A percentile compares a stretch with the other conserved stretches of the same genome.
phyloP scores from a whole-genome alignment of 768 basidiomycete genomes.

The Sporobolomyces phaffii region DNA sequence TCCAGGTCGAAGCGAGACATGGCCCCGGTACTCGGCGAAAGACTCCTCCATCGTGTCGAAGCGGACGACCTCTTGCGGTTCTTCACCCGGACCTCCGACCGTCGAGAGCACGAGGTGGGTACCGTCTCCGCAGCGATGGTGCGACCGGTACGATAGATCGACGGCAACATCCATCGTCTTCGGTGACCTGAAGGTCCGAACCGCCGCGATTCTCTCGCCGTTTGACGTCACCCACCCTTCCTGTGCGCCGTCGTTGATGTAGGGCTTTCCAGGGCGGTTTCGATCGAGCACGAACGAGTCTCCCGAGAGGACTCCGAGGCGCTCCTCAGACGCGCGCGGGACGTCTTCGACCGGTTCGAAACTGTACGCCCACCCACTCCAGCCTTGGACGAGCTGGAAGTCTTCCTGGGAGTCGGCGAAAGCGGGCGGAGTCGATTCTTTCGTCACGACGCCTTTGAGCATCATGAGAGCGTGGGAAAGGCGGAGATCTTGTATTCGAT shows the following conservation, averaged over 20 bases:
- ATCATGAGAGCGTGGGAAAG: slow-evolving; percentile 32
- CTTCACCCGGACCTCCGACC: slow-evolving; percentile 10
- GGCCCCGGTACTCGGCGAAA: slow-evolving; percentile 15
- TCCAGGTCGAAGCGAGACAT: slow-evolving; percentile 11
- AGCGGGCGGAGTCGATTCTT: neutral
- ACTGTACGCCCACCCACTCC: slow-evolving; percentile 35
- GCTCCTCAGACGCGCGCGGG: neutral
- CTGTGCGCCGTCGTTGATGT: slow-evolving; percentile 23
- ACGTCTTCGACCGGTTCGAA: slow-evolving; percentile 13
- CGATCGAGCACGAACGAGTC: slow-evolving; percentile 19
- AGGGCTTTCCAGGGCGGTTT: slow-evolving; percentile 13
- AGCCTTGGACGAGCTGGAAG: slow-evolving; percentile 35
- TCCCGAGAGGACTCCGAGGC: neutral
- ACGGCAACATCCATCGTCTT: slow-evolving; percentile 25
- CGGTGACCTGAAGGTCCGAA: slow-evolving; percentile 29
- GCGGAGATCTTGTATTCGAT: slow-evolving; percentile 24
- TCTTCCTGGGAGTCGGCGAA: slow-evolving; percentile 31
- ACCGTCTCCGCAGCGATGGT: slow-evolving; percentile 35
- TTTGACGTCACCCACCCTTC: slow-evolving; percentile 4
- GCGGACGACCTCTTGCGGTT: slow-evolving; percentile 9
- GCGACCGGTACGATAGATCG: slow-evolving; percentile 23
- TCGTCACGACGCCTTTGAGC: slow-evolving; percentile 26
- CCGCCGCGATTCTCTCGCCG: slow-evolving; percentile 14
- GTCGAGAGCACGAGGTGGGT: slow-evolving; percentile 16
- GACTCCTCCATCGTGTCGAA: slow-evolving; percentile 26